Evolutionary conservation across 768 basidiomycete species (phyloP).

Genomic region (Erythrobasidium yunnanense): DNA sequence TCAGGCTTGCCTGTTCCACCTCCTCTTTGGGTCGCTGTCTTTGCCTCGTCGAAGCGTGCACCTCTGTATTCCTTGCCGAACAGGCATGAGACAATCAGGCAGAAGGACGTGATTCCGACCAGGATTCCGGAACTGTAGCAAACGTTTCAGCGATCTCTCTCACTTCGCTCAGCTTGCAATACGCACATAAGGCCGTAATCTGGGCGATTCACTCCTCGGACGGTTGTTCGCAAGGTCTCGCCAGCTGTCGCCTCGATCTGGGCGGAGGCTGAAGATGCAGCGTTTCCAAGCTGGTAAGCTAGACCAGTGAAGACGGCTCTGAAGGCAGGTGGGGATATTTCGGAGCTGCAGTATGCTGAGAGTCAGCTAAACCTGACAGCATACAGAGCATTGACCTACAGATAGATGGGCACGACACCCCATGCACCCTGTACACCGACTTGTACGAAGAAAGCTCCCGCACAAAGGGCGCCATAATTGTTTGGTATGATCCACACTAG

Average conservation of each 20-base stretch:
- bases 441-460: constrained; percentile 82
- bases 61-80: constrained; percentile 70
- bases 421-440: constrained; percentile 31
- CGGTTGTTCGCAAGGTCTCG: constrained; percentile 49
- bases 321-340: constrained; percentile 79
- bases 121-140: neutral
- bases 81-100: constrained; percentile 62
- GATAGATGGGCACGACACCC: constrained; percentile 55
- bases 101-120: constrained; percentile 51
- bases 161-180: too few relatives aligned
- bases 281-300: constrained; percentile 72
- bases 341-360: too few relatives aligned
- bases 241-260: constrained; percentile 68
- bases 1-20: constrained; percentile 6
- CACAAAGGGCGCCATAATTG: constrained; percentile 57
- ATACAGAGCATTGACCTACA: too few relatives aligned
- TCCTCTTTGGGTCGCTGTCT: constrained; percentile 11
- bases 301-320: constrained; percentile 77
- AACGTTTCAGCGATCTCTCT: too few relatives aligned
- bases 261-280: constrained; percentile 57
- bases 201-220: too few relatives aligned
- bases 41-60: constrained; percentile 44
- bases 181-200: too few relatives aligned
- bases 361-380: too few relatives aligned
- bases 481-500: constrained; percentile 66